A percentile compares a stretch with the other conserved stretches of the same genome.
These are phyloP conservation scores for Ustilago nuda DNA, from an alignment of 1,284 basidiomycete genomes.

Conservation along the genomic window DNA sequence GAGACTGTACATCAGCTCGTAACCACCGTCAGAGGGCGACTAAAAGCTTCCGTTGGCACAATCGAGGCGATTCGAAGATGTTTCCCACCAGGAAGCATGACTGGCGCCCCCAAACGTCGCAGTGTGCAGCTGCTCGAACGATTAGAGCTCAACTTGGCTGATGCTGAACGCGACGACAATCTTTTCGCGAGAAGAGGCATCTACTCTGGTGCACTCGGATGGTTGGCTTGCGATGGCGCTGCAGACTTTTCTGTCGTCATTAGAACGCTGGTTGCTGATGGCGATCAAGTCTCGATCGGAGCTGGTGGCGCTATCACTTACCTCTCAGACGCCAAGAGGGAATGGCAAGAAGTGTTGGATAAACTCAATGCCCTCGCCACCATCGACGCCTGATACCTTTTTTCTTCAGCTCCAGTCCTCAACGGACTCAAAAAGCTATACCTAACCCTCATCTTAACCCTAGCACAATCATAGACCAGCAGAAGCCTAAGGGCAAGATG, in stretches of 20 bases:
- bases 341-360: constrained; percentile 93
- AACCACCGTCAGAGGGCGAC: constrained; percentile 79
- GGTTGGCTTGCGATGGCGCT: constrained; percentile 87
- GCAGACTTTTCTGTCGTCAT: constrained; percentile 97
- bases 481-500: neutral
- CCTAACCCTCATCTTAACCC: neutral
- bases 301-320: constrained; percentile 97
- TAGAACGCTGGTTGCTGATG: constrained; percentile 86
- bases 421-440: constrained; percentile 13
- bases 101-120: constrained; percentile 94
- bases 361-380: constrained; percentile 73
- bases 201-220: constrained; percentile 88
- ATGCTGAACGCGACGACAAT: constrained; percentile 32
- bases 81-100: constrained; percentile 84
- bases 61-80: constrained; percentile 83
- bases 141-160: constrained; percentile 74
- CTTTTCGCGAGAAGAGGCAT: constrained; percentile 73
- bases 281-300: constrained; percentile 75
- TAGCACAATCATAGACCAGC: neutral
- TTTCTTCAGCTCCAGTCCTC: neutral
- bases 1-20: constrained; percentile 96
- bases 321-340: constrained; percentile 83
- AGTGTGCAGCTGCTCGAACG: constrained; percentile 88
- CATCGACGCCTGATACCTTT: constrained; percentile 24
- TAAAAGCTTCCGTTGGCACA: constrained; percentile 71